A percentile compares a stretch with the other conserved stretches of the same genome.
These are phyloP conservation scores for Entelexis paramagnoliae DNA, from an alignment of 1,139 yeast genomes.

Conservation along the genomic window DNA sequence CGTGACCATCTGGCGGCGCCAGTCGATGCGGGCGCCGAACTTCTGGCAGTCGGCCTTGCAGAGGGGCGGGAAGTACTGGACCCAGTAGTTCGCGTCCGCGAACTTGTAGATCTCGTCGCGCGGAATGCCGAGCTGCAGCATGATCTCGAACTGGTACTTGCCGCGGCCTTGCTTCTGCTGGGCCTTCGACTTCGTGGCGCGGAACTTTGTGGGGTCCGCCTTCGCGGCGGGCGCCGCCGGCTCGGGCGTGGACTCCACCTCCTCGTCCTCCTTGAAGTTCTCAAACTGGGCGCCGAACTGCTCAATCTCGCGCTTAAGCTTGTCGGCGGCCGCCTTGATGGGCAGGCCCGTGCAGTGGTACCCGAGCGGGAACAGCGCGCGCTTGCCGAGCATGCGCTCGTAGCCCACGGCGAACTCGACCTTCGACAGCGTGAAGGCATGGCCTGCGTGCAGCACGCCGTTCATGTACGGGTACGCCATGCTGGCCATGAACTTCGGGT, in stretches of 20 bases:
- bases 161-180: slow-evolving; percentile 89
- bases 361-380: slow-evolving; percentile 90
- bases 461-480: slow-evolving; percentile 99
- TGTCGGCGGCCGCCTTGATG: slow-evolving; percentile 91
- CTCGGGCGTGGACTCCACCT: slow-evolving; percentile 31
- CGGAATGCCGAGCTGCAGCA: slow-evolving; percentile 85
- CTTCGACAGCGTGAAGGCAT: slow-evolving; percentile 88
- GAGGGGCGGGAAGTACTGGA: slow-evolving; percentile 80
- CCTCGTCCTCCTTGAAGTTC: slow-evolving; percentile 40
- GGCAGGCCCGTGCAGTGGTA: slow-evolving; percentile 99
- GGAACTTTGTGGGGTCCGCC: slow-evolving; percentile 80
- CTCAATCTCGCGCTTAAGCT: slow-evolving; percentile 84
- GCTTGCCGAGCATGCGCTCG: slow-evolving; percentile 88
- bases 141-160: slow-evolving; percentile 89
- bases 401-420: slow-evolving; percentile 90
- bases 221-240: slow-evolving; percentile 34
- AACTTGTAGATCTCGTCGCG: slow-evolving; percentile 73
- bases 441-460: slow-evolving; percentile 97
- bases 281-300: slow-evolving; percentile 71
- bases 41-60: slow-evolving; percentile 69
- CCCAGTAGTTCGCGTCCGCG: slow-evolving; percentile 86
- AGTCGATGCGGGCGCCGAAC: slow-evolving; percentile 91
- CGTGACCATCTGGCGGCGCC: slow-evolving; percentile 96
- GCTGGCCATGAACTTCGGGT: slow-evolving; percentile 82
- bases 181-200: slow-evolving; percentile 85